Conservation (phyloP, 2,329 filamentous ascomycete species). For the Hymenoscyphus linearis region DNA sequence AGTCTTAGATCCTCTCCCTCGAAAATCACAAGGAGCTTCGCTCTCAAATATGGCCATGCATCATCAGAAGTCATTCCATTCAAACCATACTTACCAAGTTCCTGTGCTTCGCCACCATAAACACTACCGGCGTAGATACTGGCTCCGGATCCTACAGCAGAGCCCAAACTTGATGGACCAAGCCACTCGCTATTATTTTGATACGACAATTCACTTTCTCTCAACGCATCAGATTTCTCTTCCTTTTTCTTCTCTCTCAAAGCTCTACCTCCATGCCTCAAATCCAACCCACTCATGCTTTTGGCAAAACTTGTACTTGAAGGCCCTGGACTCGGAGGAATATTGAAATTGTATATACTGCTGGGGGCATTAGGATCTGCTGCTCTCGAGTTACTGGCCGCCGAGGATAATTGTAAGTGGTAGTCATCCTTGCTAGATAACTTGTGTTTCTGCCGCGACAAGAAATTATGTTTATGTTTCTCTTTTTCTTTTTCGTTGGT, state of each 20-base stretch:
- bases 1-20: slow-evolving; percentile 73
- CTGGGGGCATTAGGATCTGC: slow-evolving; percentile 70
- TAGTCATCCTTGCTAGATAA: slow-evolving; percentile 67
- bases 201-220: slow-evolving; percentile 31
- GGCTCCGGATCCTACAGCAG: slow-evolving; percentile 28
- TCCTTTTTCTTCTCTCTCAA: slow-evolving; percentile 77
- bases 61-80: slow-evolving; percentile 70
- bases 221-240: slow-evolving; percentile 44
- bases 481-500: slow-evolving; percentile 50
- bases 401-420: slow-evolving; percentile 67
- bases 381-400: slow-evolving; percentile 69
- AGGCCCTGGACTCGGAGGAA: slow-evolving; percentile 66
- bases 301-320: slow-evolving; percentile 67
- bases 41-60: slow-evolving; percentile 76
- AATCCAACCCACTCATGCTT: slow-evolving; percentile 73
- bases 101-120: slow-evolving; percentile 47
- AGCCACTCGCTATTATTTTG: slow-evolving; percentile 40
- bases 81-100: slow-evolving; percentile 56
- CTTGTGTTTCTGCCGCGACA: slow-evolving; percentile 76
- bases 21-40: slow-evolving; percentile 71
- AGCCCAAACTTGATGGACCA: slow-evolving; percentile 47
- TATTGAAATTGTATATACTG: slow-evolving; percentile 72
- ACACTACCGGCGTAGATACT: slow-evolving; percentile 33
- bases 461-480: slow-evolving; percentile 74
- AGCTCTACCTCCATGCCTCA: slow-evolving; percentile 71